These are phyloP conservation scores for Fusarium clavum DNA, from an alignment of 2,329 filamentous ascomycete genomes.

Conservation along the genomic window DNA sequence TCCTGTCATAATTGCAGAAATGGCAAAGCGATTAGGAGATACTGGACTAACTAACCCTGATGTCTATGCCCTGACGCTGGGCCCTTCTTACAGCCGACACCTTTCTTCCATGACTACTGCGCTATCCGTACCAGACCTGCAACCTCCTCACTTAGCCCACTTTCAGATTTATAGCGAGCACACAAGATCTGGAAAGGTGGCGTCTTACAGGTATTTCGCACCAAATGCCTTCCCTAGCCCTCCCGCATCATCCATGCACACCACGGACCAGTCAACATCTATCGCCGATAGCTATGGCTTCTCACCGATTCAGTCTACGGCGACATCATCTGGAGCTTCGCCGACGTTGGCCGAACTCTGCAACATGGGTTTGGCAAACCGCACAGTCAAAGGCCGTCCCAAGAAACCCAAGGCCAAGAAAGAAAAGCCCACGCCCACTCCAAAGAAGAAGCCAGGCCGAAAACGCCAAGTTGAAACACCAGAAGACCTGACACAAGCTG, in stretches of 20 bases:
- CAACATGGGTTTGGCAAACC: conserved; percentile 40
- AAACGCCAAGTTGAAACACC: conserved; percentile 5
- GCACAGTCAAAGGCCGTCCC: conserved; percentile 46
- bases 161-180: conserved; percentile 54
- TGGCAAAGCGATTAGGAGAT: conserved; percentile 46
- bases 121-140: conserved; percentile 48
- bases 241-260: not conserved
- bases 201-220: conserved; percentile 51
- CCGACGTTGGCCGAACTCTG: conserved; percentile 43
- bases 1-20: conserved; percentile 47
- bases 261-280: not conserved
- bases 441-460: conserved; percentile 16
- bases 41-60: conserved; percentile 53
- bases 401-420: conserved; percentile 29
- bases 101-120: conserved; percentile 53
- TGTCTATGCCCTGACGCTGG: conserved; percentile 53
- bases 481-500: not conserved
- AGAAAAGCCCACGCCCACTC: conserved; percentile 1
- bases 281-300: conserved; percentile 36
- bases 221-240: conserved; percentile 2
- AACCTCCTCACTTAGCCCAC: conserved; percentile 50
- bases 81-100: conserved; percentile 53
- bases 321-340: conserved; percentile 22
- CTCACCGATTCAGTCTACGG: conserved; percentile 4
- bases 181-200: conserved; percentile 52